Conservation (phyloP, 139 green algal genomes). For the Micromonas commoda region DNA sequence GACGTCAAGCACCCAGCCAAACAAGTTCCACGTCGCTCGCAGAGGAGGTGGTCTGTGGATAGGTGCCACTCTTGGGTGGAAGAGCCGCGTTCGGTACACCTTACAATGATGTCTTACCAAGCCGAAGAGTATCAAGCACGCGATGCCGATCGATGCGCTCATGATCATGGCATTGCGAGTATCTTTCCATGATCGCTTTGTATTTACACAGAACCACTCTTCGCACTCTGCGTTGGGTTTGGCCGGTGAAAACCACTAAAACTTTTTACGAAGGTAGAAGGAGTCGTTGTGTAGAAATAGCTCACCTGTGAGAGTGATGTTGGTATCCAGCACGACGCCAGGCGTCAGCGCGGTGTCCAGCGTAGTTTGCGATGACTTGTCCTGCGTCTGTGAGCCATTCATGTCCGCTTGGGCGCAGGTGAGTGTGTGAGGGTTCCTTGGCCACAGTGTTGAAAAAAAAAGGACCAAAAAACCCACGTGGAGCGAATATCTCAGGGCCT, state of each 20-base stretch:
- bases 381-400: too few species aligned
- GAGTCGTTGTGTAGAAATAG: too few species aligned
- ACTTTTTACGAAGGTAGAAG: too few species aligned
- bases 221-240: neutral
- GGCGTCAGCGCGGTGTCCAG: too few species aligned
- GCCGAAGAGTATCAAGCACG: neutral
- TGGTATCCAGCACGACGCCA: too few species aligned
- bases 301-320: too few species aligned
- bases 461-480: too few species aligned
- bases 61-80: neutral
- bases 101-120: neutral
- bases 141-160: neutral
- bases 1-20: neutral
- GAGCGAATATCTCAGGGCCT: too few species aligned
- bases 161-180: neutral
- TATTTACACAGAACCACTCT: neutral
- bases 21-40: neutral
- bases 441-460: too few species aligned
- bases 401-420: too few species aligned
- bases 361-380: too few species aligned
- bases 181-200: neutral
- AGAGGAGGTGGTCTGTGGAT: neutral
- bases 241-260: neutral
- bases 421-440: too few species aligned
- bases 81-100: neutral